Evolutionary conservation across 306 rosid genomes (phyloP).

Genomic region (Biancaea sappan): DNA sequence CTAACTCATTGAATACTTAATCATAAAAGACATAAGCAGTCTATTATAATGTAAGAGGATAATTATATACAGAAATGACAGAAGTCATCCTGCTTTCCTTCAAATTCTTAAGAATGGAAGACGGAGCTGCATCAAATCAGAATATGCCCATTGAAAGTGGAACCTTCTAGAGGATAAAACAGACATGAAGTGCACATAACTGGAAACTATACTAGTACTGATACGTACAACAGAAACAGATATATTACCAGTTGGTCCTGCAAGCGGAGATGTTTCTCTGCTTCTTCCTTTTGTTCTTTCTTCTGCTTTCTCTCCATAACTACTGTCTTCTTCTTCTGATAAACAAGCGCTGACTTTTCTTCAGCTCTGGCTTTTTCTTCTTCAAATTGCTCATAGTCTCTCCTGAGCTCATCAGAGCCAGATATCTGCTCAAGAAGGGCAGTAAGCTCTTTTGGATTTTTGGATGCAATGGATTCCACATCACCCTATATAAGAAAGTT

Average conservation of each 20-base stretch:
- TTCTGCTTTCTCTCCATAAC: slow-evolving; percentile 94
- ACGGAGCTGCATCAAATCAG: neutral
- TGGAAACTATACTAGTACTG: neutral
- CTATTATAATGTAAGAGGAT: neutral
- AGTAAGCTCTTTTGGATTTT: slow-evolving; percentile 92
- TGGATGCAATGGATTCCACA: slow-evolving; percentile 96
- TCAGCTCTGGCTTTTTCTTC: slow-evolving; percentile 83
- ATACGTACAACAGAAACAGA: slow-evolving; percentile 10
- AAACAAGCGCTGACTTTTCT: slow-evolving; percentile 86
- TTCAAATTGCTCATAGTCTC: slow-evolving; percentile 87
- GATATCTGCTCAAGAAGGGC: slow-evolving; percentile 94
- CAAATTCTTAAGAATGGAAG: neutral
- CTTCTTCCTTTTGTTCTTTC: slow-evolving; percentile 97
- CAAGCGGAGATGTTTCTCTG: slow-evolving; percentile 20
- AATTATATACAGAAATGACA: neutral
- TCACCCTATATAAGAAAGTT: slow-evolving; percentile 69
- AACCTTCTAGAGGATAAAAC: neutral
- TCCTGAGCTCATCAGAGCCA: slow-evolving; percentile 89
- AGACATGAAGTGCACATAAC: neutral
- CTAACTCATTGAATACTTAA: neutral
- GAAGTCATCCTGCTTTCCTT: neutral
- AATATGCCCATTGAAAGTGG: neutral
- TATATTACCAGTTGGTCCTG: slow-evolving; percentile 64
- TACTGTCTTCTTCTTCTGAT: slow-evolving; percentile 86
- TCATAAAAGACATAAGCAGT: neutral